Evolutionary conservation across 208 protist genomes (phyloP), one percentile per base, ranked within the genome.

Genomic region (Trypanosomatidae sp.): DNA sequence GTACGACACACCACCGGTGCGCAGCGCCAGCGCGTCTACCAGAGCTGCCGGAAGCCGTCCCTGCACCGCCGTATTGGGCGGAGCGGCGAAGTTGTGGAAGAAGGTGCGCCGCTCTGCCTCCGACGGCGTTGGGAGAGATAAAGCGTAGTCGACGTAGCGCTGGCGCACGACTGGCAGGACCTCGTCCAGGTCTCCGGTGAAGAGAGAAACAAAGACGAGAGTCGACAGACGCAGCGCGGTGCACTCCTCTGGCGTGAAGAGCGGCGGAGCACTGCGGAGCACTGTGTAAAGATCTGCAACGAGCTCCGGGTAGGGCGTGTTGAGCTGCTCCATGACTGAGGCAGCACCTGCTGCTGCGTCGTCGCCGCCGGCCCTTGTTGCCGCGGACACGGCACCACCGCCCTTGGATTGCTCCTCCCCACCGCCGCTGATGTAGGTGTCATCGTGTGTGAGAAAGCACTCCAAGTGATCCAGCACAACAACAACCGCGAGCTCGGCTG

Each of bases 391-490:
- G 2, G 10, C 39, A 15, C 39, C 52, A 0, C 7, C 10, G 58
- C 33, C 10, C 33, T 17, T n/a, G 60, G n/a, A n/a, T n/a, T n/a
- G n/a, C n/a, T n/a, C n/a, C n/a, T n/a, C n/a, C n/a, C n/a, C n/a
- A n/a, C 62, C 9, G 22, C 17, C 59, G 25, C 15, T 28, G 7
- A 68, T 15, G 22, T 19, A 43, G n/a, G 30, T 44, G 6, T 76
- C 71, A 28, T 75, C 72, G 6, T 71, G 3, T 2, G 13, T 44
- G 13, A 90, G 55, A 36, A 90, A 93, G 64, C 87, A 78, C 74
- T 93, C 85, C 0, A 89, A 43, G 79, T 92, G 91, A 53, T 95
- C 89, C 19, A 95, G 46, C 33, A 92, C 81, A 13, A 95, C 59
- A 19, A 90, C 30, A 2, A 91, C 62, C 4, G 77, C 9, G 10